A percentile compares a stretch with the other conserved stretches of the same genome.
phyloP scores from a whole-genome alignment of 495 filamentous ascomycete genomes.

The Pseudevernia furfuracea region DNA sequence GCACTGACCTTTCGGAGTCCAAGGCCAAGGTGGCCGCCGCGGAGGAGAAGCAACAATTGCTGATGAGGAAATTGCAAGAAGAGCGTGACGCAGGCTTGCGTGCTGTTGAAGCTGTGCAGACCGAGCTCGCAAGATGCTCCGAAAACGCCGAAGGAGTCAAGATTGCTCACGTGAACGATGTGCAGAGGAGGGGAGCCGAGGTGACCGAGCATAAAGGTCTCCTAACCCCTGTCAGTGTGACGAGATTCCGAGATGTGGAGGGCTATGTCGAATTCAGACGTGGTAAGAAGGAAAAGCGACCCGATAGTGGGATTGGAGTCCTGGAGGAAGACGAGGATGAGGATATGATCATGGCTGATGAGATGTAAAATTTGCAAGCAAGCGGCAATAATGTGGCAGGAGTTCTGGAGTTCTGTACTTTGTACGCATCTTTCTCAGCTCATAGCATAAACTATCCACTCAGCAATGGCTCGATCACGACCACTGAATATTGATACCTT shows the following conservation, averaged over 20 bases:
- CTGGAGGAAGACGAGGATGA: slow-evolving; percentile 52
- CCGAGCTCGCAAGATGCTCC: slow-evolving; percentile 35
- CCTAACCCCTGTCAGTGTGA: slow-evolving; percentile 41
- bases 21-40: slow-evolving; percentile 37
- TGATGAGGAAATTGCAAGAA: slow-evolving; percentile 27
- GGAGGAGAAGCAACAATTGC: slow-evolving; percentile 45
- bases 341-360: slow-evolving; percentile 22
- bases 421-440: slow-evolving; percentile 12
- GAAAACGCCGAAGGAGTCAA: slow-evolving; percentile 31
- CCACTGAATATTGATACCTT: too few species aligned
- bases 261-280: slow-evolving; percentile 35
- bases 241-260: slow-evolving; percentile 36
- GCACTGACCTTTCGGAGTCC: slow-evolving; percentile 17
- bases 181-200: slow-evolving; percentile 21
- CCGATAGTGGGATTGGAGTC: slow-evolving; percentile 57
- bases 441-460: slow-evolving; percentile 10
- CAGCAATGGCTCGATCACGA: not conserved
- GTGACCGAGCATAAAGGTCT: slow-evolving; percentile 29
- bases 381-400: not conserved
- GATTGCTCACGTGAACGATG: slow-evolving; percentile 16
- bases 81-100: slow-evolving; percentile 22
- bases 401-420: not conserved
- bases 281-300: slow-evolving; percentile 37
- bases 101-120: slow-evolving; percentile 20
- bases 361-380: slow-evolving; percentile 7